phyloP scores from a whole-genome alignment of 129 eudicot species.

The sunflower (Helianthus annuus) region HanXRQr2.0-SUNRISE NC_035445.2:128899281-128899780 shows the following conservation, averaged over 20 bases:
- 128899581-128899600: background rate
- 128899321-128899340: background rate
- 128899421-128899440: conserved; percentile 29
- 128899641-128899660: background rate
- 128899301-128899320: background rate
- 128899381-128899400: conserved; percentile 2
- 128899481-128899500: conserved; percentile 27
- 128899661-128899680: background rate
- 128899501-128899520: background rate
- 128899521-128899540: background rate
- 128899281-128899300: background rate
- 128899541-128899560: background rate
- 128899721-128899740: background rate
- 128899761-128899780: background rate
- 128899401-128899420: conserved; percentile 20
- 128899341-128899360: background rate
- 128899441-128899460: conserved; percentile 23
- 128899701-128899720: background rate
- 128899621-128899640: background rate
- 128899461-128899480: conserved; percentile 14
- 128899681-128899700: background rate
- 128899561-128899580: background rate
- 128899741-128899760: background rate
- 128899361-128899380: conserved; percentile 12
- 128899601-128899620: background rate